Evolutionary conservation across 2,329 filamentous ascomycete genomes (phyloP), one percentile per base, ranked within the genome.

Genomic region (Samsoniella hepiali): DNA sequence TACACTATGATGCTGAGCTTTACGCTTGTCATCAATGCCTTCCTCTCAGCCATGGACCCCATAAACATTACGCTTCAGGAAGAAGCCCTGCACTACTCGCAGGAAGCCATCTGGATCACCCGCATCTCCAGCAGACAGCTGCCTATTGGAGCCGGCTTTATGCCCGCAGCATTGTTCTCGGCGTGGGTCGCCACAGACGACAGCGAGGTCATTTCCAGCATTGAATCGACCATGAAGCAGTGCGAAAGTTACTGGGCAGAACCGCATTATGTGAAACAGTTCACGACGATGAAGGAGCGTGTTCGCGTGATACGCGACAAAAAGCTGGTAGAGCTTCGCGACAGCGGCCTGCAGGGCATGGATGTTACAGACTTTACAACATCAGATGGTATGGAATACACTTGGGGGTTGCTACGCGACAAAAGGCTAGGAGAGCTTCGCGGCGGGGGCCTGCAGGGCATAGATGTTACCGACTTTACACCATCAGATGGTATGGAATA

Each of bases 181-280:
- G 72, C 68, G 0, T 73, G 69, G 69, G 66, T 68, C 0, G 64
- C 67, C 29, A 67, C 68, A 3, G 72, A 72, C 3, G 78, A 80
- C 13, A 38, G 40, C 27, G 58, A 62, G 7, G 58, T 64, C n/a
- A 32, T 55, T 11, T 22, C 38, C 2, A 56, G 50, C 5, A 65
- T 70, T 36, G 40, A 56, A 27, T 36, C 29, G 6, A 62, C 65
- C 31, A 32, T 72, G n/a, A 53, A 63, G 10, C 62, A 70, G 17
- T 71, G 69, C 47, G 63, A 67, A 13, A 50, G 50, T 8, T 69
- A 72, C 38, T 71, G 42, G 65, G 54, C 60, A 32, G 62, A 67
- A 29, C 32, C 44, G 22, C 44, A 64, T 13, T 64, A 64, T 17
- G 63, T 64, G 27, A 7, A 29, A 11, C 58, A 57, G 17, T 62